Evolutionary conservation across 768 basidiomycete genomes (phyloP), one percentile per base, ranked within the genome.

Genomic region (Pleurotus tuber-regium): DNA sequence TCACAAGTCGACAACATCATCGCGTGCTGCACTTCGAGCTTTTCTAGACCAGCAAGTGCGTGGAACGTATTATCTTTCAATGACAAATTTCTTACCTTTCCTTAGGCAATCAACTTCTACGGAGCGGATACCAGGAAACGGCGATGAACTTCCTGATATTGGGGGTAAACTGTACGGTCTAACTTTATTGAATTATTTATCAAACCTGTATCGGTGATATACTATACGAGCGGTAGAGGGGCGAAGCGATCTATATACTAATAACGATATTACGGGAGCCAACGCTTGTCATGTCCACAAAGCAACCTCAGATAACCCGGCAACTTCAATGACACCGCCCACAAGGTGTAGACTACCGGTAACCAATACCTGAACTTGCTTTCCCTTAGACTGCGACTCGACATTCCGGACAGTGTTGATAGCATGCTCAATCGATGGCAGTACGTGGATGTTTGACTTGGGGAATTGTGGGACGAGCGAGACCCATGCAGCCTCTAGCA

Each of bases 271-370:
- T 10, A n/a, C 19, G 9, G 11, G 33, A n/a, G n/a, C n/a, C n/a
- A n/a, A n/a, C n/a, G n/a, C n/a, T n/a, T 40, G 30, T 19, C 23
- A 18, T 16, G 29, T 61, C 64, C 69, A 86, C 48, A 92, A 68
- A 28, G 86, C 85, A 51, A 78, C 70, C 26, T 84, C 78, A n/a
- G 87, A 80, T 33, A 98, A 65, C 18, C 84, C 87, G 14, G 93
- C 89, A 11, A 91, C 93, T 63, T 98, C 96, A 49, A 98, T 87
- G 10, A 94, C 74, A 2, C 97, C 97, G 16, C 97, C 97, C 5
- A 98, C 85, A 12, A 99, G 78, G 69, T 95, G 95, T 56, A 99
- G 66, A 67, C 93, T 97, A 3, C 97, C 97, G 2, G 92, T 79
- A 4, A 96, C 93, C 12, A 99, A 74, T n/a, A 93, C 82, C 51